Evolutionary conservation across 352 stramenopile genomes (phyloP).

Genomic region (Blastocystis sp.): DNA sequence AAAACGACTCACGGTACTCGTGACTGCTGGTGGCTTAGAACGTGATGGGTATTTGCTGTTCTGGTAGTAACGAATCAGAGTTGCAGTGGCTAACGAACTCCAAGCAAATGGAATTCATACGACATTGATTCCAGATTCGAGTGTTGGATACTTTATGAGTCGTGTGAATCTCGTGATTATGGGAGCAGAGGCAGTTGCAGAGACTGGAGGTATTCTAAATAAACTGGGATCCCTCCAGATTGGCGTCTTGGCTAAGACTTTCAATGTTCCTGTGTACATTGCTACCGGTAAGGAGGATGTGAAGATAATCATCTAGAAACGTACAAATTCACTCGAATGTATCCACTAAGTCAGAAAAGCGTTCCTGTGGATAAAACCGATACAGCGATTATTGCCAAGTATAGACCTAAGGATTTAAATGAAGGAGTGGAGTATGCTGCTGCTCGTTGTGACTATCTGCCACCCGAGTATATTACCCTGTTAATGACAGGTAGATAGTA

Average conservation of each 20-base stretch:
- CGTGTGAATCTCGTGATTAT: conserved; percentile 47
- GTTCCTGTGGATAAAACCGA: background rate
- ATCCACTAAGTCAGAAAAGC: conserved; percentile 46
- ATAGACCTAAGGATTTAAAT: conserved; percentile 4
- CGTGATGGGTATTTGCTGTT: conserved; percentile 39
- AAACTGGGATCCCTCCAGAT: conserved; percentile 62
- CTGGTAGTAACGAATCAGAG: background rate
- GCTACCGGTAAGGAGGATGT: background rate
- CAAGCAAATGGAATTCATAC: conserved; percentile 30
- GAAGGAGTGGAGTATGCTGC: conserved; percentile 35
- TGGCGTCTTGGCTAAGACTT: conserved; percentile 41
- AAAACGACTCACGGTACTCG: conserved; percentile 47
- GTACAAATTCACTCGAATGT: conserved; percentile 58
- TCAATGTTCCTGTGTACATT: conserved; percentile 60
- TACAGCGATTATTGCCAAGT: background rate
- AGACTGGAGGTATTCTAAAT: conserved; percentile 59
- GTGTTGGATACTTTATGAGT: conserved; percentile 58
- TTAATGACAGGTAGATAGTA: background rate
- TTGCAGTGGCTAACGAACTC: conserved; percentile 44
- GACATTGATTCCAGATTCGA: conserved; percentile 55
- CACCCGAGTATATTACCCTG: conserved; percentile 48
- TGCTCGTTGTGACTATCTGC: conserved; percentile 36
- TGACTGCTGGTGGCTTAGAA: conserved; percentile 18
- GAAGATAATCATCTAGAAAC: background rate
- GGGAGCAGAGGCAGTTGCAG: conserved; percentile 48